These are phyloP conservation scores for Annulohypoxylon bovei DNA, from an alignment of 495 filamentous ascomycete species.

Conservation along the genomic window DNA sequence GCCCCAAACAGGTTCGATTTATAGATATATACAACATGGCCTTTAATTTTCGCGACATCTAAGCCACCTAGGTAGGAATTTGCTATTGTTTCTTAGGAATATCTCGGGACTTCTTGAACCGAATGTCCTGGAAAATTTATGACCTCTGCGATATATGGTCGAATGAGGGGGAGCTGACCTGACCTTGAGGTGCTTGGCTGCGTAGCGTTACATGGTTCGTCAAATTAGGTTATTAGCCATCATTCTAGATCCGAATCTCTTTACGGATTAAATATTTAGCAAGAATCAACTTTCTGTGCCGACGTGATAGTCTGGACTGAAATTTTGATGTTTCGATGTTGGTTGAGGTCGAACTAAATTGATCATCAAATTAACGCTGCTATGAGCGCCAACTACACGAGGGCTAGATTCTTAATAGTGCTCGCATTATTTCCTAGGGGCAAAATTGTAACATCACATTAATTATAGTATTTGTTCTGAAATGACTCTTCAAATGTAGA, in stretches of 20 bases:
- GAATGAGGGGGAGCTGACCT: slow-evolving; percentile 13
- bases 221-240: slow-evolving; percentile 24
- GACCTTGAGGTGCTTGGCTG: slow-evolving; percentile 8
- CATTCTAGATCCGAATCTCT: slow-evolving; percentile 14
- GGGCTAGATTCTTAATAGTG: background rate
- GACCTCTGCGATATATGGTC: background rate
- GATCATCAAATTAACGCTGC: background rate
- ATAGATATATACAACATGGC: background rate
- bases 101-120: slow-evolving; percentile 27
- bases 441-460: too few relatives aligned
- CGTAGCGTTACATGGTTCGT: slow-evolving; percentile 18
- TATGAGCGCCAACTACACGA: background rate
- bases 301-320: background rate
- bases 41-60: background rate
- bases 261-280: slow-evolving; percentile 2
- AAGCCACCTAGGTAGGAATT: background rate
- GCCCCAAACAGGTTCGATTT: too few relatives aligned
- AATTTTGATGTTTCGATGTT: background rate
- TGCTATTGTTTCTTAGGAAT: background rate
- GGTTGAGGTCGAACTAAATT: background rate
- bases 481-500: background rate
- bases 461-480: too few relatives aligned
- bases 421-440: background rate
- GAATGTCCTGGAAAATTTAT: slow-evolving; percentile 18
- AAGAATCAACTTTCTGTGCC: background rate